Percentiles rank a stretch among this genome's conserved stretches.
These are phyloP conservation scores for Sarocladiaceae sp. DNA, from an alignment of 2,329 filamentous ascomycete genomes.

Conservation along the genomic window DNA sequence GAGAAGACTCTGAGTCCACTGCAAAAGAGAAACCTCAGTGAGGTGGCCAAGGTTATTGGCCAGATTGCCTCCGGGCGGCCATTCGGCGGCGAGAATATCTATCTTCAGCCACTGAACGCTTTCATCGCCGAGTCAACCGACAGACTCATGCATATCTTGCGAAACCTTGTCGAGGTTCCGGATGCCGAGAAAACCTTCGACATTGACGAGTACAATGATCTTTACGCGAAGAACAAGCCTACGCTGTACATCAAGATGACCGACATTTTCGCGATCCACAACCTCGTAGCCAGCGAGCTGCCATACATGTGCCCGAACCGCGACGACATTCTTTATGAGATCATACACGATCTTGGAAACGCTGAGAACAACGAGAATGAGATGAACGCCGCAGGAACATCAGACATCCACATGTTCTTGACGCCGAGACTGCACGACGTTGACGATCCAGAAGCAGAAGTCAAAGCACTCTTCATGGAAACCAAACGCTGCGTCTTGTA, in stretches of 20 bases:
- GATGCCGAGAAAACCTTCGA: constrained; percentile 90
- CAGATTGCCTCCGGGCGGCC: constrained; percentile 84
- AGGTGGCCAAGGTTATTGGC: constrained; percentile 85
- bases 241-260: constrained; percentile 99
- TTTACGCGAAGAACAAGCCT: constrained; percentile 93
- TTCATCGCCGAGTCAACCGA: constrained; percentile 83
- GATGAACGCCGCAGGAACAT: constrained; percentile 76
- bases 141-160: constrained; percentile 68
- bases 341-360: constrained; percentile 88
- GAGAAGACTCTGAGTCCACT: constrained; percentile 83
- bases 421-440: constrained; percentile 84
- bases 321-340: constrained; percentile 84
- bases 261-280: constrained; percentile 95
- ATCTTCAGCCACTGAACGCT: constrained; percentile 88
- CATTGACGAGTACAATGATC: constrained; percentile 97
- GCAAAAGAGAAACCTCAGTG: constrained; percentile 85
- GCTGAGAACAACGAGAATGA: constrained; percentile 96
- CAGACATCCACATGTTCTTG: constrained; percentile 85
- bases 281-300: constrained; percentile 74
- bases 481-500: constrained; percentile 96
- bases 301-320: constrained; percentile 68
- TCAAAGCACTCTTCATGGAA: constrained; percentile 94
- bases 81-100: constrained; percentile 92
- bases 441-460: constrained; percentile 86
- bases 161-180: constrained; percentile 72